A percentile compares a stretch with the other conserved stretches of the same genome.
Evolutionary conservation across 1,284 basidiomycete genomes (phyloP).

Genomic region (Phellinidium pouzarii): DNA sequence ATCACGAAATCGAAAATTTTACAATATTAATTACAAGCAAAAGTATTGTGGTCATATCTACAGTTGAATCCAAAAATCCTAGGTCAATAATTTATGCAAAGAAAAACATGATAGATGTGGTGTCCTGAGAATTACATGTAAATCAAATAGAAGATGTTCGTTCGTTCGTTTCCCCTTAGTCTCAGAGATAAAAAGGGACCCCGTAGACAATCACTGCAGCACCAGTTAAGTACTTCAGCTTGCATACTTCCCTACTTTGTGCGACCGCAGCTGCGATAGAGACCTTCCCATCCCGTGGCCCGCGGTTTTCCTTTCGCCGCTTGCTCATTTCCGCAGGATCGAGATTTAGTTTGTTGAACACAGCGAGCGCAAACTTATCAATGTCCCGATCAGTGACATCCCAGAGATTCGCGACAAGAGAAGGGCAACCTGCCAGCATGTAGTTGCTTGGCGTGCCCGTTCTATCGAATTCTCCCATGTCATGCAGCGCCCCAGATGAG

Average conservation of each 20-base stretch:
- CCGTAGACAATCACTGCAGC: conserved; percentile 94
- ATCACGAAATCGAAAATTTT: too few relatives aligned
- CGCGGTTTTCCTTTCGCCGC: conserved; percentile 23
- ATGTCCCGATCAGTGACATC: conserved; percentile 98
- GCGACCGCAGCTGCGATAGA: conserved; percentile 80
- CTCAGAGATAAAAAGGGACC: conserved; percentile 76
- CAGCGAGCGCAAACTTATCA: conserved; percentile 83
- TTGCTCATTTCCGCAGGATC: conserved; percentile 32
- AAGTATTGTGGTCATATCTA: not conserved
- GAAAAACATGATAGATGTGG: not conserved
- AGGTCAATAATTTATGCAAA: not conserved
- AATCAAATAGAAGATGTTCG: not conserved
- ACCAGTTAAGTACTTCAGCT: conserved; percentile 91
- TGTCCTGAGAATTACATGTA: not conserved
- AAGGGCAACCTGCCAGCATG: conserved; percentile 92
- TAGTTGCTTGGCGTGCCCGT: conserved; percentile 91
- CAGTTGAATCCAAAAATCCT: not conserved
- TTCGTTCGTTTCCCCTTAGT: not conserved
- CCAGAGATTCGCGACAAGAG: conserved; percentile 93
- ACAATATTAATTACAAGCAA: not conserved
- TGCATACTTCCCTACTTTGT: conserved; percentile 72
- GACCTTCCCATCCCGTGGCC: conserved; percentile 25
- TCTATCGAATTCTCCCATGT: conserved; percentile 91
- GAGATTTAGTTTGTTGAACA: conserved; percentile 72
- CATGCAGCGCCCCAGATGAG: conserved; percentile 82